Percentiles rank a stretch among this genome's conserved stretches.
These are phyloP conservation scores for Cercophora scortea DNA, from an alignment of 495 filamentous ascomycete genomes.

Conservation along the genomic window DNA sequence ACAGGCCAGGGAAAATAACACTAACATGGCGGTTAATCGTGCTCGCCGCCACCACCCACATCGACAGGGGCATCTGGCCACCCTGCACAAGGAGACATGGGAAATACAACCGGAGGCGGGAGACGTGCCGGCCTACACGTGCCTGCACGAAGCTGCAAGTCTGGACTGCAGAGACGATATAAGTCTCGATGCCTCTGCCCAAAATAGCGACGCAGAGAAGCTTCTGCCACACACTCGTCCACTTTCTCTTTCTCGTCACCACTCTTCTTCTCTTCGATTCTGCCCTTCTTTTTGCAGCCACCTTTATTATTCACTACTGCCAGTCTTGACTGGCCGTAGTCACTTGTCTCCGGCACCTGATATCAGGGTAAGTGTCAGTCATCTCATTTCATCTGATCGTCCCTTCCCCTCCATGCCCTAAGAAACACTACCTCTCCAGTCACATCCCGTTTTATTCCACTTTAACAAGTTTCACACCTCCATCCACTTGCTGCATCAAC, in stretches of 20 bases:
- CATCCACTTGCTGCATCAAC: not conserved
- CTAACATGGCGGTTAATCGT: conserved; percentile 15
- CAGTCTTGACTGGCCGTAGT: conserved; percentile 10
- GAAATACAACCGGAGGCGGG: conserved; percentile 8
- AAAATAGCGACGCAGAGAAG: conserved; percentile 11
- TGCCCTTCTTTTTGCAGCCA: conserved; percentile 12
- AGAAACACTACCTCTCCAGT: not conserved
- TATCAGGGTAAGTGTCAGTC: conserved; percentile 1
- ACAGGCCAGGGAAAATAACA: too few relatives aligned
- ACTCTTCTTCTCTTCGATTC: conserved; percentile 3
- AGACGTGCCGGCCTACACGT: conserved; percentile 4
- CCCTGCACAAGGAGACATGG: conserved; percentile 14
- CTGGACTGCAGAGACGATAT: conserved; percentile 12
- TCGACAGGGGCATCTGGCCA: conserved; percentile 2
- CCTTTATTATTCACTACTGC: conserved; percentile 7
- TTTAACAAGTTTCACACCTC: not conserved
- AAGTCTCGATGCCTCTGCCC: conserved; percentile 14
- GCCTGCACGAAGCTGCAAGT: too few relatives aligned
- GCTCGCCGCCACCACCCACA: conserved; percentile 13
- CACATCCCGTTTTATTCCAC: not conserved
- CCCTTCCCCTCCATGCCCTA: not conserved
- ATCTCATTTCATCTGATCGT: not conserved
- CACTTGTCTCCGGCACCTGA: not conserved
- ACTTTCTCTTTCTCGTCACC: conserved; percentile 1
- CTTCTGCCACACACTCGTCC: conserved; percentile 4